Evolutionary conservation across 345 rosid genomes (phyloP).

Genomic region (Euphorbia lathyris): DNA sequence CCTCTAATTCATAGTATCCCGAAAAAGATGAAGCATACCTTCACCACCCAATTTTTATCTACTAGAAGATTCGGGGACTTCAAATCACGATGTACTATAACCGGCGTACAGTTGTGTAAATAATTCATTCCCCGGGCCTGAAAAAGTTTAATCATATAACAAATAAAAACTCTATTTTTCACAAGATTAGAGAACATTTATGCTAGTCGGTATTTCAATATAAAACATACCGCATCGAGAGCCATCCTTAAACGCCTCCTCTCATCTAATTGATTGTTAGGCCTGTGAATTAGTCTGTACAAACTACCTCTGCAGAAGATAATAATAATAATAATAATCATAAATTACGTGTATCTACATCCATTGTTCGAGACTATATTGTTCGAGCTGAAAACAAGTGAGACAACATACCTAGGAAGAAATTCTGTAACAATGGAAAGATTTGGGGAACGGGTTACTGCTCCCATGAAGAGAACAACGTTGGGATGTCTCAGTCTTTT

Average conservation of each 20-base stretch:
- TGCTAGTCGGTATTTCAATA: constrained; percentile 3
- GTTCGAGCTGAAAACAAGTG: background rate
- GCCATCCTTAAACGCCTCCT: constrained; percentile 94
- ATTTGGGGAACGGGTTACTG: constrained; percentile 86
- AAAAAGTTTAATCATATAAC: constrained; percentile 19
- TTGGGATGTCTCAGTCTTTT: constrained; percentile 85
- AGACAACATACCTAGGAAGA: constrained; percentile 69
- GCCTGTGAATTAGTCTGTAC: constrained; percentile 86
- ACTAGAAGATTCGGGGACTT: constrained; percentile 95
- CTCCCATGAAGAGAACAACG: constrained; percentile 99
- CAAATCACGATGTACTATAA: constrained; percentile 87
- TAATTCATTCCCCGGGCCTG: constrained; percentile 99
- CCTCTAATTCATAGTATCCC: background rate
- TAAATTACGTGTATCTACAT: constrained; percentile 5
- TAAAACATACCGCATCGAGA: constrained; percentile 73
- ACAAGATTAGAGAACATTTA: constrained; percentile 9
- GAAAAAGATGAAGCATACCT: constrained; percentile 42
- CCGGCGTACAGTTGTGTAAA: constrained; percentile 83
- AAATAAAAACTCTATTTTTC: constrained; percentile 18
- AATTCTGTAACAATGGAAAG: constrained; percentile 92
- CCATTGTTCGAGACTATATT: constrained; percentile 3
- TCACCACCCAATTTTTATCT: constrained; percentile 93
- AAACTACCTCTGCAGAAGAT: constrained; percentile 84
- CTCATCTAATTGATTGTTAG: constrained; percentile 91
- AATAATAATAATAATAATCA: background rate